Percentiles rank a stretch among this genome's conserved stretches.
phyloP scores from a whole-genome alignment of 1,284 basidiomycete species.

The Trichosporon asahii region DNA sequence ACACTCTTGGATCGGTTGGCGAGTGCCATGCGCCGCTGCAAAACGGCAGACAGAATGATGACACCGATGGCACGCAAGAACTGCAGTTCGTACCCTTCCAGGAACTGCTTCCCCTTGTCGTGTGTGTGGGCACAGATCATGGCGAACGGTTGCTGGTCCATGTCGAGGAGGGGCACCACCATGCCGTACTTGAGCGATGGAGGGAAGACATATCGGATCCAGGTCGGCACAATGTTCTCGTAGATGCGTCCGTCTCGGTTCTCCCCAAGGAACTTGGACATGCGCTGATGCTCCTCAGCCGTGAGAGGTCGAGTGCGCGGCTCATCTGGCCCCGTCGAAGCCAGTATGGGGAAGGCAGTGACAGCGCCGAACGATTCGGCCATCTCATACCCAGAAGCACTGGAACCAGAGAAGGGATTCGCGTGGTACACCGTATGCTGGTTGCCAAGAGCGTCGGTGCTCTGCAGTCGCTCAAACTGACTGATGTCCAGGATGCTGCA shows the following conservation, averaged over 20 bases:
- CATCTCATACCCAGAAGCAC: constrained; percentile 36
- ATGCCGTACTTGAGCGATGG: constrained; percentile 77
- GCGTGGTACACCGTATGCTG: constrained; percentile 55
- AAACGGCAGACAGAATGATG: constrained; percentile 87
- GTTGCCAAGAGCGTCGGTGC: constrained; percentile 19
- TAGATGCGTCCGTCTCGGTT: constrained; percentile 79
- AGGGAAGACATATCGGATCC: constrained; percentile 74
- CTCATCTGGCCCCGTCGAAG: constrained; percentile 28
- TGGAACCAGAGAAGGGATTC: constrained; percentile 39
- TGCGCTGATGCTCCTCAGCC: constrained; percentile 65
- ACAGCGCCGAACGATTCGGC: constrained; percentile 39
- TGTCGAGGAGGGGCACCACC: constrained; percentile 86
- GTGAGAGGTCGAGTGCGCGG: constrained; percentile 53
- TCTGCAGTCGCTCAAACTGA: constrained; percentile 79
- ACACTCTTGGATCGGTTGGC: constrained; percentile 68
- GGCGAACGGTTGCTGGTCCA: constrained; percentile 89
- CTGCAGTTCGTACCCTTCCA: constrained; percentile 88
- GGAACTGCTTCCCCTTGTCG: constrained; percentile 70
- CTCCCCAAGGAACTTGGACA: constrained; percentile 70
- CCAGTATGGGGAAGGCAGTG: constrained; percentile 39
- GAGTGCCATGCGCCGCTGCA: constrained; percentile 87
- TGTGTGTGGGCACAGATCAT: constrained; percentile 84
- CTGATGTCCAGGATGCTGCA: constrained; percentile 87
- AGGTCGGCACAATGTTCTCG: constrained; percentile 73
- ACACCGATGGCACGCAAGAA: constrained; percentile 85